Conservation (phyloP, 2,329 filamentous ascomycete species). For the Magnaporthales sp. region DNA sequence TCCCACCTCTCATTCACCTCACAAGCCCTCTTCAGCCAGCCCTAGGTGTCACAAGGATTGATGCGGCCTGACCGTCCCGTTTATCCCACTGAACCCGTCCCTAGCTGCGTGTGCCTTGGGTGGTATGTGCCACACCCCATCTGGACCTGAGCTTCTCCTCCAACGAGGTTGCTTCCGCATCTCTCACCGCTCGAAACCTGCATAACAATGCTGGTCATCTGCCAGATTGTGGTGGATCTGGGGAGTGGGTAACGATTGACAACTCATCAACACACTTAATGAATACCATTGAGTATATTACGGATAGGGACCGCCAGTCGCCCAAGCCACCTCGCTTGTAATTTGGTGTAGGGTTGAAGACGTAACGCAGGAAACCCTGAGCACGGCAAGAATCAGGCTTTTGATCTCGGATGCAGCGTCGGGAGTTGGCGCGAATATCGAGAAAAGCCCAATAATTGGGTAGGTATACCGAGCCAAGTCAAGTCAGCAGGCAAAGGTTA, state of each 20-base stretch:
- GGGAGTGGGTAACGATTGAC: neutral
- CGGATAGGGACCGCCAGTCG: neutral
- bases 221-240: neutral
- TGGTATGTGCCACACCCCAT: neutral
- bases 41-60: neutral
- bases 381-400: neutral
- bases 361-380: neutral
- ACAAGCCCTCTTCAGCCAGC: neutral
- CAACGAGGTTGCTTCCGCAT: neutral
- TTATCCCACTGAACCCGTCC: constrained; percentile 1
- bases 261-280: constrained; percentile 1
- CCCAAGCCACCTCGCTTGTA: neutral
- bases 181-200: neutral
- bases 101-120: neutral
- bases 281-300: neutral
- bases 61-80: constrained; percentile 1
- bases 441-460: neutral
- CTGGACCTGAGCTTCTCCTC: neutral
- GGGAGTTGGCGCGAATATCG: neutral
- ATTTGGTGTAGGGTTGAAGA: neutral
- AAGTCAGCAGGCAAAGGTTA: neutral
- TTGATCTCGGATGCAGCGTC: neutral
- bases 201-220: neutral
- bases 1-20: neutral
- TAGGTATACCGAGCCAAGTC: neutral